A percentile compares a stretch with the other conserved stretches of the same genome.
Evolutionary conservation across 2,329 filamentous ascomycete genomes (phyloP).

Genomic region (Microsporum ferrugineum): DNA sequence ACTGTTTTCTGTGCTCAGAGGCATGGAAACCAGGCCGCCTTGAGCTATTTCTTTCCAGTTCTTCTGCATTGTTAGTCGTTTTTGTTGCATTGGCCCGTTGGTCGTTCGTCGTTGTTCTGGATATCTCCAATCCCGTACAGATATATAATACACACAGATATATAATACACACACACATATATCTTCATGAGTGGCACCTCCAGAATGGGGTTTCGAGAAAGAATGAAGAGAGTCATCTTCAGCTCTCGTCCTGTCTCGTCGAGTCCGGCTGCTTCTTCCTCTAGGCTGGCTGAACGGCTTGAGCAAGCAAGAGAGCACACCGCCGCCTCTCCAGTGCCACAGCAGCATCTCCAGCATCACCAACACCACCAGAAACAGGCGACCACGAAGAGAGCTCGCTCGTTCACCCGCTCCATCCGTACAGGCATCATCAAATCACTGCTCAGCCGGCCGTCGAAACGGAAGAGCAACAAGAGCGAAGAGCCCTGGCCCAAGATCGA

Average conservation of each 20-base stretch:
- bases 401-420: not conserved
- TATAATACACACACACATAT: too few relatives aligned
- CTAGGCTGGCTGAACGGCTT: not conserved
- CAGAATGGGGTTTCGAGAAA: constrained; percentile 14
- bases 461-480: constrained; percentile 12
- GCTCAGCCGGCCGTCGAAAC: not conserved
- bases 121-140: not conserved
- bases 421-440: constrained; percentile 4
- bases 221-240: constrained; percentile 15
- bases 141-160: too few relatives aligned
- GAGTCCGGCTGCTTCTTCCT: not conserved
- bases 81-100: not conserved
- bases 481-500: constrained; percentile 33
- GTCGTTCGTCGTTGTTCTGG: not conserved
- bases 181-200: not conserved
- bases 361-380: not conserved
- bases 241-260: not conserved
- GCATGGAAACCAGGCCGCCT: not conserved
- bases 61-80: not conserved
- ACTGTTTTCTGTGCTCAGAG: not conserved
- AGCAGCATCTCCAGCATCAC: not conserved
- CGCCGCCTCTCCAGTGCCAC: not conserved
- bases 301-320: not conserved
- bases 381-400: not conserved
- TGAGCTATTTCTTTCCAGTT: not conserved